Conservation (phyloP, 371 early-diverging fungal species). For the Basidiobolus meristosporus region DNA sequence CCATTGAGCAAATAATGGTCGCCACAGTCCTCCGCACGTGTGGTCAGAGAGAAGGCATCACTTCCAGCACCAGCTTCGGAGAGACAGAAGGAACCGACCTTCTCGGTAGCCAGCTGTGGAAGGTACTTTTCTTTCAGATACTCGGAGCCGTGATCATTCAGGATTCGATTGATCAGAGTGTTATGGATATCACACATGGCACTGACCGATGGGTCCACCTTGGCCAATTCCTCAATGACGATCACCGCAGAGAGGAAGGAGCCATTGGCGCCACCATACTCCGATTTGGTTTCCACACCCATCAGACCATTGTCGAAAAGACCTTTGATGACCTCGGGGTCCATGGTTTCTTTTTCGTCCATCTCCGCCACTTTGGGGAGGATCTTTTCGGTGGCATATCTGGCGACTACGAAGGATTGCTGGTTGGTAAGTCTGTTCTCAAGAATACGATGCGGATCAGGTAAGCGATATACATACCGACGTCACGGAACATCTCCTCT, state of each 20-base stretch:
- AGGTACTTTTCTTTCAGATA: conserved; percentile 69
- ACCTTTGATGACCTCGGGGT: conserved; percentile 59
- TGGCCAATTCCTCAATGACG: conserved; percentile 87
- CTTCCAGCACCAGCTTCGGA: conserved; percentile 86
- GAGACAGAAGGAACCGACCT: conserved; percentile 84
- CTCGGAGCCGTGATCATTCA: conserved; percentile 62
- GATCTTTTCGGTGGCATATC: conserved; percentile 69
- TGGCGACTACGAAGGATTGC: conserved; percentile 32
- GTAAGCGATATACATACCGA: conserved; percentile 18
- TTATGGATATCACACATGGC: conserved; percentile 95
- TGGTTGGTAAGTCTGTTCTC: not conserved
- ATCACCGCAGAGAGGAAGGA: conserved; percentile 87
- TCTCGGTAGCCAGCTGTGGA: conserved; percentile 61
- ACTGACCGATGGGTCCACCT: conserved; percentile 85
- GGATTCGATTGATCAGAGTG: conserved; percentile 89
- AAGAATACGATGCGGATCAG: too few relatives aligned
- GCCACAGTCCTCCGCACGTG: conserved; percentile 74
- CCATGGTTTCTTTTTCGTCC: conserved; percentile 83
- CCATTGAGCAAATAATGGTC: conserved; percentile 86
- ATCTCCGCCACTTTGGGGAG: conserved; percentile 76
- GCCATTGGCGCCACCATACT: conserved; percentile 67
- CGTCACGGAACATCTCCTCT: conserved; percentile 54
- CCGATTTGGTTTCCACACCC: conserved; percentile 82
- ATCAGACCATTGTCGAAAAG: conserved; percentile 86
- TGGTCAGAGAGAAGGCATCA: conserved; percentile 92